These are phyloP conservation scores for Phascolomyces articulosus DNA, from an alignment of 371 early-diverging fungal species.

Conservation along the genomic window DNA sequence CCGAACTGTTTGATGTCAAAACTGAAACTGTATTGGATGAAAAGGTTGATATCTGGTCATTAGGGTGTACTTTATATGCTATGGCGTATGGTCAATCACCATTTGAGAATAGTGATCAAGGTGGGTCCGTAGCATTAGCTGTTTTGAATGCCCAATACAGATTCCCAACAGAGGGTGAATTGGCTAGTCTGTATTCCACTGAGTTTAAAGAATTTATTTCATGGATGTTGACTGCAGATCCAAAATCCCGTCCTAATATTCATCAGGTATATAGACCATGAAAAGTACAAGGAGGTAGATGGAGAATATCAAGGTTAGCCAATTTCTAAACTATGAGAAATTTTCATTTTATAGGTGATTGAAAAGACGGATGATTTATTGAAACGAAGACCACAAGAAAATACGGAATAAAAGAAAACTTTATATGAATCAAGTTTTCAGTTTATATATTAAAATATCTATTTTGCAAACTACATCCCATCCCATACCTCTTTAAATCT, in stretches of 20 bases:
- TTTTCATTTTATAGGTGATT: too few species aligned
- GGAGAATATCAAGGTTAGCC: too few species aligned
- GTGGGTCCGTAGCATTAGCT: constrained; percentile 76
- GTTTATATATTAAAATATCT: too few species aligned
- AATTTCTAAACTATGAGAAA: too few species aligned
- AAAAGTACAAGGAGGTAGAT: too few species aligned
- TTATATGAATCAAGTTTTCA: too few species aligned
- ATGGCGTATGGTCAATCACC: constrained; percentile 79
- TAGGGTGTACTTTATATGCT: constrained; percentile 77
- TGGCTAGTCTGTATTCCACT: constrained; percentile 50
- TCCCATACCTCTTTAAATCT: background rate
- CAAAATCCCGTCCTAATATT: constrained; percentile 69
- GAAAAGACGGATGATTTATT: background rate
- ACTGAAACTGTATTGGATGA: constrained; percentile 62
- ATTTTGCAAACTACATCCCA: too few species aligned
- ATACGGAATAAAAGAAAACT: background rate
- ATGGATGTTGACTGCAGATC: constrained; percentile 69
- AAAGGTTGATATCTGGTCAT: constrained; percentile 82
- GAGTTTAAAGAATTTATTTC: constrained; percentile 65
- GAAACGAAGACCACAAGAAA: constrained; percentile 3
- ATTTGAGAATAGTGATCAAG: constrained; percentile 76
- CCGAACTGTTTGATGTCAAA: constrained; percentile 84
- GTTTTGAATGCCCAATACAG: constrained; percentile 69
- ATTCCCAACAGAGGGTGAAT: constrained; percentile 45
- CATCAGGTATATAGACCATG: constrained; percentile 23